Conservation (phyloP, 306 rosid species). For the Crataegus laevigata region DNA sequence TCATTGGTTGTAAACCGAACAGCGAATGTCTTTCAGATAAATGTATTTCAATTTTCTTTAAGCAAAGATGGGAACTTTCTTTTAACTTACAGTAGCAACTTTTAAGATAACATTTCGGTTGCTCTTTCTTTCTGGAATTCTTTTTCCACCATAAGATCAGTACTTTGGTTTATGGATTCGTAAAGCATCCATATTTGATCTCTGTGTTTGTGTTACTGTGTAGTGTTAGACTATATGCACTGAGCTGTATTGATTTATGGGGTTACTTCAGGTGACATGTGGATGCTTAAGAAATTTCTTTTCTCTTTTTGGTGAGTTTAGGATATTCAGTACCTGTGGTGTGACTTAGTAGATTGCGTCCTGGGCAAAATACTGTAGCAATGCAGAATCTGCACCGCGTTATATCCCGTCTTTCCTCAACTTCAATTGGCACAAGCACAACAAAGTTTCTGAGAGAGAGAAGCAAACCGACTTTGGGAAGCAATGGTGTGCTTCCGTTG, state of each 20-base stretch:
- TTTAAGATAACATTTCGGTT: background rate
- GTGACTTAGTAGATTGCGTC: background rate
- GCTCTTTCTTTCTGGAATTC: background rate
- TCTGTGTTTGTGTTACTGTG: background rate
- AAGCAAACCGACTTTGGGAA: slow-evolving; percentile 4
- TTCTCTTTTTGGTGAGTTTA: background rate
- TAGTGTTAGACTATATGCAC: background rate
- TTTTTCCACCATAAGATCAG: background rate
- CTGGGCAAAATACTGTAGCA: background rate
- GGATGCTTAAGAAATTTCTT: background rate
- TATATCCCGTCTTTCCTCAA: slow-evolving; percentile 21
- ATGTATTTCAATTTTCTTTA: background rate
- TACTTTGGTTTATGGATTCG: background rate
- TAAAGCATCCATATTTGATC: background rate
- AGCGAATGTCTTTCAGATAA: background rate
- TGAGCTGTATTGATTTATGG: background rate
- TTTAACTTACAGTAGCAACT: background rate
- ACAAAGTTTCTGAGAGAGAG: slow-evolving; percentile 24
- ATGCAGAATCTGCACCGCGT: slow-evolving; percentile 38
- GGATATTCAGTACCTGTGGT: background rate
- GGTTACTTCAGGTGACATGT: background rate
- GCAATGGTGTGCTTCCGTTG: background rate
- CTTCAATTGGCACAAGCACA: slow-evolving; percentile 16
- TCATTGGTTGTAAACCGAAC: background rate
- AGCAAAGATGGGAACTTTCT: background rate